Evolutionary conservation across 2,329 filamentous ascomycete species (phyloP), one percentile per base, ranked within the genome.

Genomic region (Pyrenophora seminiperda): DNA sequence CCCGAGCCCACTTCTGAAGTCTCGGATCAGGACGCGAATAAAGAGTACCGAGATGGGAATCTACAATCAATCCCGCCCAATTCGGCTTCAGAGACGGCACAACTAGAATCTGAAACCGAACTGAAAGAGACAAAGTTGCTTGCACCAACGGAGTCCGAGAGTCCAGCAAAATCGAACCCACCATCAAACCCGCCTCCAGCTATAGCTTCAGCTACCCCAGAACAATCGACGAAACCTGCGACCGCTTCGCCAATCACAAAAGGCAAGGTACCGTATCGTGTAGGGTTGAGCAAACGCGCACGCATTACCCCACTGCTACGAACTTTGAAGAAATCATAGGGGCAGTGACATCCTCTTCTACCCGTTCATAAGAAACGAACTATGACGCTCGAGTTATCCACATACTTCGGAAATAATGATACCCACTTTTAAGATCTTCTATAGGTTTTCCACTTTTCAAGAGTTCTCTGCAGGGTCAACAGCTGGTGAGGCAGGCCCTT

Each of bases 301-400:
- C 73, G 76, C 45, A 79, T 81, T 43, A 71, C 78, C 33, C 77
- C 78, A 7, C 59, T 81, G 36, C 65, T 81, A 43, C 78, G 76
- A 52, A 67, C 68, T 2, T 67, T 80, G 38, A 76, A 71, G 65
- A 80, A 79, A 62, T 80, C 41, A 54, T 24, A 4, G 10, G 9
- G 17, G 20, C 20, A 2, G 4, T 18, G 11, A 18, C 13, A 1
- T 13, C 15, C 20, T 15, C 30, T 20, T 15, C 1, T 34, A 29
- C 30, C 32, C 13, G 7, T 3, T 7, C 19, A 7, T 13, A 14
- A 7, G n/a, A 17, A 14, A n/a, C 9, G 7, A 17, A 15, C 11
- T 4, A 27, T 34, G 14, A 41, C 30, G 20, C 27, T 27, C 13
- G n/a, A 33, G 18, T 15, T n/a, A 32, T 17, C 31, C 29, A 18